A percentile compares a stretch with the other conserved stretches of the same genome.
These are phyloP conservation scores for Aspergillus fructus DNA, from an alignment of 2,329 filamentous ascomycete genomes.

Conservation along the genomic window DNA sequence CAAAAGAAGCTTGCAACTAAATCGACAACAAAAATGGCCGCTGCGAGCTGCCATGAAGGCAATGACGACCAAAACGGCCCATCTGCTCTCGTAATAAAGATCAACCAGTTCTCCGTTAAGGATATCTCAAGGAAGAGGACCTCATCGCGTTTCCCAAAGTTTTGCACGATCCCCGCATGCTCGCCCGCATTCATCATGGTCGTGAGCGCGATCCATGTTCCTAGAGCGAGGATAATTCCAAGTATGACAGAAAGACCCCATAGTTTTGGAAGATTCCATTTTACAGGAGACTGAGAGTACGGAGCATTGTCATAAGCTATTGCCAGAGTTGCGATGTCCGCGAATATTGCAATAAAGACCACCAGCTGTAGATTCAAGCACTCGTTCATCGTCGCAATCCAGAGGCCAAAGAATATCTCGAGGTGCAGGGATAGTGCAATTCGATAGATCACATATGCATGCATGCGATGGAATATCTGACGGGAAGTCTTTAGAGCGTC, in stretches of 20 bases:
- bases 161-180: constrained; percentile 83
- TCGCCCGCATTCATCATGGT: constrained; percentile 71
- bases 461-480: constrained; percentile 96
- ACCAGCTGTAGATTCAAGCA: constrained; percentile 83
- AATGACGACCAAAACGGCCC: constrained; percentile 89
- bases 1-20: constrained; percentile 82
- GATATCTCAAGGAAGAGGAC: constrained; percentile 88
- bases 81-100: constrained; percentile 93
- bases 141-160: constrained; percentile 77
- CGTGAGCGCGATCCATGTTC: constrained; percentile 85
- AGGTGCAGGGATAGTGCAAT: constrained; percentile 89
- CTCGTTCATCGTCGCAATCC: constrained; percentile 84
- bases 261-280: constrained; percentile 92
- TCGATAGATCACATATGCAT: constrained; percentile 93
- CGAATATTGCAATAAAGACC: constrained; percentile 93
- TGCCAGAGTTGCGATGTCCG: constrained; percentile 85
- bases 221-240: constrained; percentile 75
- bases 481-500: constrained; percentile 89
- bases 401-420: constrained; percentile 86
- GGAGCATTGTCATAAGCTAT: constrained; percentile 94
- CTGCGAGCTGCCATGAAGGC: constrained; percentile 70
- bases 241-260: constrained; percentile 90
- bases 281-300: constrained; percentile 80
- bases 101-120: constrained; percentile 91
- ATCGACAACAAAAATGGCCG: constrained; percentile 60